Conservation (phyloP, 1,284 basidiomycete genomes). For the Marasmius tenuissimus region DNA sequence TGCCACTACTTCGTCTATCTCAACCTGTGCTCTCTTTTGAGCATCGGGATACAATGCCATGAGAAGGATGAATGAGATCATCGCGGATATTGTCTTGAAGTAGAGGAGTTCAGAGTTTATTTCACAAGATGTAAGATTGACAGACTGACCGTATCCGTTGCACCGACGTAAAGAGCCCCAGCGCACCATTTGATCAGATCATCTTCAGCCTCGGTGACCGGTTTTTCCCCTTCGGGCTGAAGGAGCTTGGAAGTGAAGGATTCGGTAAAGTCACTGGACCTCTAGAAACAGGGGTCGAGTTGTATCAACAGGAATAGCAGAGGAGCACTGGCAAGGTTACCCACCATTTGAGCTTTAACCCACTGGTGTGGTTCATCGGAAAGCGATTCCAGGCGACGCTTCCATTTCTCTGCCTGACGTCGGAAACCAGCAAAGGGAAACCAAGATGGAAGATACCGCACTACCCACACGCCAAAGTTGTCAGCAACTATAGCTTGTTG, state of each 20-base stretch:
- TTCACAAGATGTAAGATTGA: not conserved
- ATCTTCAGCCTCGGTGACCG: constrained; percentile 30
- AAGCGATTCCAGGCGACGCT: constrained; percentile 29
- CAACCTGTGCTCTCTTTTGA: constrained; percentile 41
- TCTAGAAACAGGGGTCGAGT: constrained; percentile 17
- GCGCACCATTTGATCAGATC: constrained; percentile 45
- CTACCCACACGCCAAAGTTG: constrained; percentile 17
- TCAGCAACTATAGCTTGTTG: not conserved
- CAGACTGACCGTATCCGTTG: constrained; percentile 39
- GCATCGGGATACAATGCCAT: constrained; percentile 50
- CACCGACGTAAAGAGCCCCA: constrained; percentile 43
- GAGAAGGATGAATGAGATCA: constrained; percentile 46
- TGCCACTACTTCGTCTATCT: constrained; percentile 43
- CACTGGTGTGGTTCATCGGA: constrained; percentile 39
- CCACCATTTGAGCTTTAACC: constrained; percentile 43
- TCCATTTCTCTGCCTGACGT: constrained; percentile 36
- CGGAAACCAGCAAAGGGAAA: constrained; percentile 39
- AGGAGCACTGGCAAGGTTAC: constrained; percentile 1
- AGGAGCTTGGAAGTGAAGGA: constrained; percentile 40
- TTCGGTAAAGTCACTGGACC: constrained; percentile 25
- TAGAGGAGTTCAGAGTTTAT: not conserved
- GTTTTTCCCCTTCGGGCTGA: constrained; percentile 19
- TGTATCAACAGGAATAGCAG: not conserved
- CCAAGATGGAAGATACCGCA: constrained; percentile 38
- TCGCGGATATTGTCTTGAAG: constrained; percentile 41